Evolutionary conservation across 768 basidiomycete species (phyloP).

Genomic region (Cystofilobasidium macerans): DNA sequence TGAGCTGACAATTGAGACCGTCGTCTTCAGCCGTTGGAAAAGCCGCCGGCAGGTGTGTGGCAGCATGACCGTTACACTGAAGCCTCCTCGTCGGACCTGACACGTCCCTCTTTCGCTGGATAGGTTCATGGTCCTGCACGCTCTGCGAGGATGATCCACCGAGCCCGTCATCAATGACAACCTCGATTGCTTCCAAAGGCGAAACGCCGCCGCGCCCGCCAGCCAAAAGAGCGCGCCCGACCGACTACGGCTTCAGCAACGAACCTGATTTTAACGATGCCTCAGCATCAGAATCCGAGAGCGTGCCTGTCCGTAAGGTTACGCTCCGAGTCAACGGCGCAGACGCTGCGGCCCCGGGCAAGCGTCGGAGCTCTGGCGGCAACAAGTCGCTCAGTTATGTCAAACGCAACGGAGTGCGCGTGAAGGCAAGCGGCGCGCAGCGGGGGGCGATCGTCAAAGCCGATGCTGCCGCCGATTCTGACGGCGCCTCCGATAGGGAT

Average conservation of each 20-base stretch:
- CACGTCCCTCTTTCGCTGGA: background rate
- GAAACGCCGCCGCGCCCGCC: background rate
- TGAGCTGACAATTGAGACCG: too few relatives aligned
- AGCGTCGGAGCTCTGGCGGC: too few relatives aligned
- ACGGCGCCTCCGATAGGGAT: background rate
- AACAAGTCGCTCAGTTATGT: background rate
- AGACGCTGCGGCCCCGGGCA: background rate
- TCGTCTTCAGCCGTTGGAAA: background rate
- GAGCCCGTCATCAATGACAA: background rate
- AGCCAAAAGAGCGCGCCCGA: background rate
- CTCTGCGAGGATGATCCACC: slow-evolving; percentile 42
- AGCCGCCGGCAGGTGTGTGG: background rate
- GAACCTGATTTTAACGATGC: background rate
- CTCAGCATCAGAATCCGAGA: background rate
- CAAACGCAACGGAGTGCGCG: background rate
- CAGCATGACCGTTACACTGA: background rate
- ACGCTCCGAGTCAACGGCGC: background rate
- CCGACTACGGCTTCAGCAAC: background rate
- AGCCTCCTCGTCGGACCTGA: background rate
- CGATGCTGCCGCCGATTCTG: background rate
- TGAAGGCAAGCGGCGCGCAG: background rate
- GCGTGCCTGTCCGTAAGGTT: background rate
- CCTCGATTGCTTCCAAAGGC: background rate
- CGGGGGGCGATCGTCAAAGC: background rate
- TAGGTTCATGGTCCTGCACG: slow-evolving; percentile 49